These are phyloP conservation scores for Letharia lupina DNA, from an alignment of 495 filamentous ascomycete species.

Conservation along the genomic window DNA sequence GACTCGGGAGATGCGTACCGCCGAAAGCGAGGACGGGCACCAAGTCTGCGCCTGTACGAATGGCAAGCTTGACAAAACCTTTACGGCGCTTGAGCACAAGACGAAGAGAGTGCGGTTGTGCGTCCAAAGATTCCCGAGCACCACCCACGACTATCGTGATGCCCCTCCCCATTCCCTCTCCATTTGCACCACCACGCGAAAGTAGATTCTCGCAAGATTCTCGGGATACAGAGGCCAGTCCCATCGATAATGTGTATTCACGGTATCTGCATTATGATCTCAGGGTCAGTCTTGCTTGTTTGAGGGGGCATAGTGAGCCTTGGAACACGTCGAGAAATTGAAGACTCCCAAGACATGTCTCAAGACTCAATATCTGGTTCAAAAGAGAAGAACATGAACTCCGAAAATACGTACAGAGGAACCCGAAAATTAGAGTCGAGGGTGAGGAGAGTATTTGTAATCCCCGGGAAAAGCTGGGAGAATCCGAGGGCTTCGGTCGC, in stretches of 20 bases:
- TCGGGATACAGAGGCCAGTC: conserved; percentile 78
- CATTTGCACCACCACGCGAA: conserved; percentile 62
- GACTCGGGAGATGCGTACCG: not conserved
- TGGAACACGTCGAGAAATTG: not conserved
- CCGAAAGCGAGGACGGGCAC: conserved; percentile 90
- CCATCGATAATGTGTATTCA: conserved; percentile 81
- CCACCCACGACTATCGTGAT: conserved; percentile 96
- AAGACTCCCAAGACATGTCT: not conserved
- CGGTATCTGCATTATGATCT: conserved; percentile 39
- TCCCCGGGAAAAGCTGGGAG: conserved; percentile 83
- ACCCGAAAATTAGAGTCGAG: conserved; percentile 88
- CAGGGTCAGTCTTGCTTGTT: not conserved
- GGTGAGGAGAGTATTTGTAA: conserved; percentile 84
- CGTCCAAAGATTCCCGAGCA: conserved; percentile 82
- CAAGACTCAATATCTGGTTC: not conserved
- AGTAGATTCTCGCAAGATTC: conserved; percentile 86
- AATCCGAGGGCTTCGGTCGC: conserved; percentile 88
- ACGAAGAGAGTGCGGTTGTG: conserved; percentile 61
- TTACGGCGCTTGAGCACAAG: conserved; percentile 76
- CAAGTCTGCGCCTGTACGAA: conserved; percentile 80
- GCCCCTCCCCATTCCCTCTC: conserved; percentile 86
- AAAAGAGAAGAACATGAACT: not conserved
- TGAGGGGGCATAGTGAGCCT: not conserved
- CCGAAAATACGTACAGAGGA: conserved; percentile 49
- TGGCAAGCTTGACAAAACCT: conserved; percentile 87